phyloP scores from a whole-genome alignment of 169 alveolate species.

The Plasmodium adleri region DNA sequence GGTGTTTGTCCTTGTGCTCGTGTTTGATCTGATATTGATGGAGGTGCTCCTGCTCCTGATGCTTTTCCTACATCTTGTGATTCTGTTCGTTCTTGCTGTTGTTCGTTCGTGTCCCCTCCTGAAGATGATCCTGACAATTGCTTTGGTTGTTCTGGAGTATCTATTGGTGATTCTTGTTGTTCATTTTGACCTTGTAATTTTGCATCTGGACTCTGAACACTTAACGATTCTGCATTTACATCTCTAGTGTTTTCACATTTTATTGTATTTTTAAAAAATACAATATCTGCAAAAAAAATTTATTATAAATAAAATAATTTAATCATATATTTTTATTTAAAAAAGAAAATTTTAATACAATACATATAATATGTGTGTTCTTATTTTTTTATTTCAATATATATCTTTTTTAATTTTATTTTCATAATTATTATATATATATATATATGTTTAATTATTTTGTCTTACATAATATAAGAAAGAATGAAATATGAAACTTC shows the following conservation, averaged over 20 bases:
- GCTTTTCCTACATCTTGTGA: not conserved
- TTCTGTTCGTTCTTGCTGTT: not conserved
- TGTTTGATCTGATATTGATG: no score
- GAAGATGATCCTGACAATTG: not conserved
- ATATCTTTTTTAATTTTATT: not conserved
- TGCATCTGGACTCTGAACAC: no score
- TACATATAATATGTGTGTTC: no score
- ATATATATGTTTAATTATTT: slow-evolving; percentile 1
- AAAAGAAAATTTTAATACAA: no score
- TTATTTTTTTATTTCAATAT: slow-evolving; percentile 8
- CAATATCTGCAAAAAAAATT: slow-evolving; percentile 12
- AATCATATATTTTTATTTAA: slow-evolving; percentile 1
- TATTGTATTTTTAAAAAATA: slow-evolving; percentile 15
- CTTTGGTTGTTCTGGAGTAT: not conserved
- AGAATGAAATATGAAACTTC: slow-evolving; percentile 31
- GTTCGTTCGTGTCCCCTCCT: not conserved
- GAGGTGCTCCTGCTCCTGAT: not conserved
- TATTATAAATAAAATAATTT: not conserved
- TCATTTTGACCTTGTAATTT: not conserved
- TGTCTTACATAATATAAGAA: slow-evolving; percentile 28
- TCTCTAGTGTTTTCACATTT: slow-evolving; percentile 6
- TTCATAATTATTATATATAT: no score
- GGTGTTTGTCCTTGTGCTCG: no score
- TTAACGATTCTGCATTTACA: not conserved
- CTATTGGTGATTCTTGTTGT: not conserved